A percentile compares a stretch with the other conserved stretches of the same genome.
Conservation (phyloP, 2,329 filamentous ascomycete species). For the Aspergillus cejpii region DNA sequence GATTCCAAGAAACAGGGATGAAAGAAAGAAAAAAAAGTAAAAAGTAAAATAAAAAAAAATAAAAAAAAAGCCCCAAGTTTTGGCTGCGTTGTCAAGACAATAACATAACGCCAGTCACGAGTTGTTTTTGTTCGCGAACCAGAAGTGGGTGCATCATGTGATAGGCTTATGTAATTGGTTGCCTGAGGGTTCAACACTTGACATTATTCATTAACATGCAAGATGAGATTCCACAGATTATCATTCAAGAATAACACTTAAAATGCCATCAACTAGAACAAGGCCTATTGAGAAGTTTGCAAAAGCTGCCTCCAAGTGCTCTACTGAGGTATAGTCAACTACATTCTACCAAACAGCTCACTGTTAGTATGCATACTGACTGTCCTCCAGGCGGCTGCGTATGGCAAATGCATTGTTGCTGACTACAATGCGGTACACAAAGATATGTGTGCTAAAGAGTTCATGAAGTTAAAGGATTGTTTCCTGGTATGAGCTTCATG, state of each 20-base stretch:
- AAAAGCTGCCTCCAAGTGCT: constrained; percentile 58
- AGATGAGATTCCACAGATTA: background rate
- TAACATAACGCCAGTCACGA: constrained; percentile 1
- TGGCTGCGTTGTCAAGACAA: constrained; percentile 4
- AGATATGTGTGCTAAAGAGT: constrained; percentile 82
- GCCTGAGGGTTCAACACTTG: background rate
- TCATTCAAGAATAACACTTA: constrained; percentile 8
- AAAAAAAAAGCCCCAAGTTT: constrained; percentile 2
- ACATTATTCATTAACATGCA: background rate
- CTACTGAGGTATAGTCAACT: constrained; percentile 52
- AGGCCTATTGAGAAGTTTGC: constrained; percentile 65
- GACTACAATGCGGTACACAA: constrained; percentile 89
- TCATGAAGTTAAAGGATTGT: constrained; percentile 78
- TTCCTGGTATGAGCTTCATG: constrained; percentile 58
- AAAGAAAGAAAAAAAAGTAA: constrained; percentile 1
- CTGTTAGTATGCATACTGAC: constrained; percentile 11
- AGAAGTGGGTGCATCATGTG: constrained; percentile 10
- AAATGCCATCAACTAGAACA: constrained; percentile 44
- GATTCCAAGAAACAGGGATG: background rate
- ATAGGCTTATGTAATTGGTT: constrained; percentile 15
- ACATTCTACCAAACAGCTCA: background rate
- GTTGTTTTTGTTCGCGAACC: constrained; percentile 15
- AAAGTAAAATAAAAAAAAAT: background rate
- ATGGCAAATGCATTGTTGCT: constrained; percentile 83
- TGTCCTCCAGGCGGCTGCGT: constrained; percentile 61